These are phyloP conservation scores for Aspergillus sp. DNA, from an alignment of 2,329 filamentous ascomycete species.

Conservation along the genomic window DNA sequence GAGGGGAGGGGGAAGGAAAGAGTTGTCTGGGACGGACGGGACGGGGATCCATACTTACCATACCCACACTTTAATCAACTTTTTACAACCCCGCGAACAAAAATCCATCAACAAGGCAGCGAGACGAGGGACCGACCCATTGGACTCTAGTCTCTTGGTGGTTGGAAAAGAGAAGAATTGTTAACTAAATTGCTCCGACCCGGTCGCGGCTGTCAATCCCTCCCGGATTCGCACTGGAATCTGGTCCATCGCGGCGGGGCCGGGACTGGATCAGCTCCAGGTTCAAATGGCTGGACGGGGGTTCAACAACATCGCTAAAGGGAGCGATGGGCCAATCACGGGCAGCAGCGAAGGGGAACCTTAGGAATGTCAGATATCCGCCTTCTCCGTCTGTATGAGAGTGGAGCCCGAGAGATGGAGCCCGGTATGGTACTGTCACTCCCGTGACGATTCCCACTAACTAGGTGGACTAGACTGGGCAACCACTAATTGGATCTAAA, in stretches of 20 bases:
- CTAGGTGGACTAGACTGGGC: not conserved
- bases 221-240: not conserved
- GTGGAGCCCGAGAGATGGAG: constrained; percentile 9
- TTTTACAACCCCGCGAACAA: not conserved
- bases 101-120: too few relatives aligned
- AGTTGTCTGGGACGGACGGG: not conserved
- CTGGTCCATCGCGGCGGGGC: not conserved
- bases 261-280: not conserved
- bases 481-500: not conserved
- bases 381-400: not conserved
- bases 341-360: not conserved
- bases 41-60: not conserved
- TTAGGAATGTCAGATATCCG: not conserved
- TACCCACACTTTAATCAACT: not conserved
- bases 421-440: constrained; percentile 1
- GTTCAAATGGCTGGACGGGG: not conserved
- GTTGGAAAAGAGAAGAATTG: not conserved
- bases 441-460: too few relatives aligned
- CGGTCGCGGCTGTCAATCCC: not conserved
- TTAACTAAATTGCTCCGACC: not conserved
- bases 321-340: not conserved
- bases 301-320: not conserved
- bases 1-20: not conserved
- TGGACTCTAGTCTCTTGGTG: not conserved
- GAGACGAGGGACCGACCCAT: not conserved